A percentile compares a stretch with the other conserved stretches of the same genome.
phyloP scores from a whole-genome alignment of 2,329 filamentous ascomycete genomes.

The Nectriaceae sp. region DNA sequence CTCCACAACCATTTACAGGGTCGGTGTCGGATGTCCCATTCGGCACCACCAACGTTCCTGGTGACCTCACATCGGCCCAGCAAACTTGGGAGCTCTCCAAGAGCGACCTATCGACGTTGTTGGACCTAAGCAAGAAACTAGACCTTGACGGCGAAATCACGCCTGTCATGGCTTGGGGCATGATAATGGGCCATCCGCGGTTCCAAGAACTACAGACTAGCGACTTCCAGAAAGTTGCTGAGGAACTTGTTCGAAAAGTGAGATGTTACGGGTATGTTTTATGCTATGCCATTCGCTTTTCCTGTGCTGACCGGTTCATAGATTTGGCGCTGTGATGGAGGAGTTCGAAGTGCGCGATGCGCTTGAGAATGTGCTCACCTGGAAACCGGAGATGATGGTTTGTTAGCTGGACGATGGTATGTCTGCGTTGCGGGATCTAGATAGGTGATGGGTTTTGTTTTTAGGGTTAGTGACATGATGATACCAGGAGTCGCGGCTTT shows the following conservation, averaged over 20 bases:
- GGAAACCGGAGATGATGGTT: constrained; percentile 12
- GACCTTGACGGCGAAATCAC: constrained; percentile 90
- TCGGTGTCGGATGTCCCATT: constrained; percentile 54
- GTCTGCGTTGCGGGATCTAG: no score
- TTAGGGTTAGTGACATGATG: background rate
- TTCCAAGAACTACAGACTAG: constrained; percentile 64
- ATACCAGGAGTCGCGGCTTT: constrained; percentile 1
- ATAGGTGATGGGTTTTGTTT: background rate
- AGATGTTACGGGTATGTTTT: constrained; percentile 86
- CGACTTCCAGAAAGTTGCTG: constrained; percentile 72
- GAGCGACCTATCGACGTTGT: constrained; percentile 75
- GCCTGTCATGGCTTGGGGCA: constrained; percentile 92
- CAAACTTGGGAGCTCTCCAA: constrained; percentile 80
- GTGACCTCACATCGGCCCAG: constrained; percentile 47
- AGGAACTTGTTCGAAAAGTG: constrained; percentile 76
- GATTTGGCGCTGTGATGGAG: constrained; percentile 65
- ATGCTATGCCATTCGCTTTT: background rate
- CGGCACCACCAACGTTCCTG: constrained; percentile 44
- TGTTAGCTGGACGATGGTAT: background rate
- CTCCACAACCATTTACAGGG: constrained; percentile 64
- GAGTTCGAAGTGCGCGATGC: constrained; percentile 76
- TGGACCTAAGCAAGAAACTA: constrained; percentile 81
- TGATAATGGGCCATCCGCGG: constrained; percentile 72
- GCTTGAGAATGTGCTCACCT: constrained; percentile 60
- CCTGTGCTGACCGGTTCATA: constrained; percentile 28